These are phyloP conservation scores for Blastobotrys attinorum DNA, from an alignment of 805 yeast species.

Conservation along the genomic window DNA sequence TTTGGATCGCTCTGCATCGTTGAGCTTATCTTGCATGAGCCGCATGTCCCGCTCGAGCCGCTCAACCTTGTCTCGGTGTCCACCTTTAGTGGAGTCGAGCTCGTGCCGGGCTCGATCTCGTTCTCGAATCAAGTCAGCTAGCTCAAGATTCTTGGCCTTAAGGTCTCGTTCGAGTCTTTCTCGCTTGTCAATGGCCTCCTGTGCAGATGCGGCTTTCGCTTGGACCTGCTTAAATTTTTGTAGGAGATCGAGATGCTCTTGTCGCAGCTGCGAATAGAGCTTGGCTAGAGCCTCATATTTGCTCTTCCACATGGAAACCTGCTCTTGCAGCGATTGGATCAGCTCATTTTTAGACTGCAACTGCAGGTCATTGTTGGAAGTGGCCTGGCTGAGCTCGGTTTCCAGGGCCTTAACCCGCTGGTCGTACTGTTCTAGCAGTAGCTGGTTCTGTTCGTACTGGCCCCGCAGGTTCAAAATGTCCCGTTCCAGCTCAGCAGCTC, in stretches of 20 bases:
- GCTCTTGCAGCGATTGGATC: constrained; percentile 60
- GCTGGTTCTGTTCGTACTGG: constrained; percentile 81
- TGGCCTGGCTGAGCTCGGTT: constrained; percentile 53
- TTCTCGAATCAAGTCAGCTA: constrained; percentile 82
- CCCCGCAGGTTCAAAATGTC: constrained; percentile 67
- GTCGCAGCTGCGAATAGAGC: constrained; percentile 82
- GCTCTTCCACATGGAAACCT: constrained; percentile 66
- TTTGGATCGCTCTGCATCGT: constrained; percentile 53
- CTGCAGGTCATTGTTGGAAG: constrained; percentile 63
- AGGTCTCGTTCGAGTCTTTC: constrained; percentile 76
- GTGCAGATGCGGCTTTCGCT: constrained; percentile 82
- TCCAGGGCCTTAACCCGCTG: constrained; percentile 76
- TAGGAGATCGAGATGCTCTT: constrained; percentile 77
- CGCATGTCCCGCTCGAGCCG: constrained; percentile 56
- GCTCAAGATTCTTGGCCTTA: constrained; percentile 76
- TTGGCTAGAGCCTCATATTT: constrained; percentile 88
- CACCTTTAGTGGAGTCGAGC: constrained; percentile 59
- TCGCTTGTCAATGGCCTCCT: constrained; percentile 77
- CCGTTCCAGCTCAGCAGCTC: constrained; percentile 73
- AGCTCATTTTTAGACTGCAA: constrained; percentile 70
- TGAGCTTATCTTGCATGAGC: constrained; percentile 49
- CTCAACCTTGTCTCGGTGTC: constrained; percentile 58
- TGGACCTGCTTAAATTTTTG: constrained; percentile 73
- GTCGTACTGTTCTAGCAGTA: constrained; percentile 79
- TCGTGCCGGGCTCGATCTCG: constrained; percentile 84